Evolutionary conservation across 2,329 filamentous ascomycete species (phyloP).

Genomic region (Mariannaea sp.): DNA sequence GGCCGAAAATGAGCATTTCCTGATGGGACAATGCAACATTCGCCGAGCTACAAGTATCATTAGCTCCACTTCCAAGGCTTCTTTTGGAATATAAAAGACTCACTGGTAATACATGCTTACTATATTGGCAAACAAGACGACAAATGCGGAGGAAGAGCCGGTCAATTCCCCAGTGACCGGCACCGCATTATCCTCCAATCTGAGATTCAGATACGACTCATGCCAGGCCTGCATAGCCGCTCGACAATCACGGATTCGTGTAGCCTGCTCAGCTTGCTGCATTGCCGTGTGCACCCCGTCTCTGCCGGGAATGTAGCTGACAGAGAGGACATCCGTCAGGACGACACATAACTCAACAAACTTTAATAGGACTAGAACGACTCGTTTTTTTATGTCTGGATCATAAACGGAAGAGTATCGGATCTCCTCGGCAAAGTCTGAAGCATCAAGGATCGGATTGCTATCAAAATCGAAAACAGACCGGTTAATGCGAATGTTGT

Average conservation of each 20-base stretch:
- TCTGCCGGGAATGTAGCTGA: background rate
- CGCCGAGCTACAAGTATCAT: background rate
- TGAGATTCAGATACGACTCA: background rate
- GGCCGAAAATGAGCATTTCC: slow-evolving; percentile 13
- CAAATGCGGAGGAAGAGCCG: background rate
- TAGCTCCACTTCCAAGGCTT: background rate
- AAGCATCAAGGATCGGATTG: background rate
- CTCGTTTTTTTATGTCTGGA: background rate
- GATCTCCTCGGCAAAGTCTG: slow-evolving; percentile 10
- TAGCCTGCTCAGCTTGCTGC: slow-evolving; percentile 10
- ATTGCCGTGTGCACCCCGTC: background rate
- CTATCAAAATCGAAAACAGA: slow-evolving; percentile 9
- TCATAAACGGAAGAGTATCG: slow-evolving; percentile 1
- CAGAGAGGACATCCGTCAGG: slow-evolving; percentile 7
- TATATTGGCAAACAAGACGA: slow-evolving; percentile 9
- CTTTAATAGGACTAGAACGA: slow-evolving; percentile 6
- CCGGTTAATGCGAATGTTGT: slow-evolving; percentile 3
- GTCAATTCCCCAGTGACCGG: background rate
- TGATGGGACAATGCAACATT: slow-evolving; percentile 10
- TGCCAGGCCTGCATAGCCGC: slow-evolving; percentile 6
- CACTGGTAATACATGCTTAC: slow-evolving; percentile 18
- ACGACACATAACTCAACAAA: slow-evolving; percentile 7
- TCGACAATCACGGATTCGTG: slow-evolving; percentile 3
- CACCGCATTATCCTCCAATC: background rate
- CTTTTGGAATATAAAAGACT: background rate